Base-by-base conservation (phyloP, 73 alveolate genomes). In the Diophrys appendiculata region DNA sequence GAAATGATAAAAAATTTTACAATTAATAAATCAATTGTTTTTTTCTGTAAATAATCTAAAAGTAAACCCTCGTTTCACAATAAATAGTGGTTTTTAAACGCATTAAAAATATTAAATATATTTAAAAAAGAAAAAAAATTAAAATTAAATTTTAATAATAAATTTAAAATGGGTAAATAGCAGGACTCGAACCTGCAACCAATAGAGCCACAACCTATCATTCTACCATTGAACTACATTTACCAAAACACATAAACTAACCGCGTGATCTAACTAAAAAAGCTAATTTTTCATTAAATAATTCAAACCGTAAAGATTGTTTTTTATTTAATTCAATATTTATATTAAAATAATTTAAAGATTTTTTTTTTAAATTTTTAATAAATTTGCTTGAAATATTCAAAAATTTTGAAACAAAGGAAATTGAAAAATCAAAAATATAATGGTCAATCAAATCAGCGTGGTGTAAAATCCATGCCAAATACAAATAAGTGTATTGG, bases 191-290 rank as follows among this genome's bases (percentile, higher is more conserved):
- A 77, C 86, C 79, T 67, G 23, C 78, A 77, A 65, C 86, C 79
- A 27, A 11, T 65, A 75, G 69, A 67, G 78, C 86, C 86, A 77
- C 86, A 77, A 77, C 29, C 69, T 75, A 65, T 26, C 43, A 78
- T 65, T 77, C 86, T 77, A 77, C 86, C 86, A 77, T 77, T 77
- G 78, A 77, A 65, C 86, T 77, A 68, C 27, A 68, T 27, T n/a
- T 68, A 68, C 77, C 77, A 68, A 29, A 3, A 14, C 3, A 31
- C n/a, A n/a, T n/a, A n/a, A n/a, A n/a, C n/a, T n/a, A n/a, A n/a
- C n/a, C n/a, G n/a, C n/a, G n/a, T n/a, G n/a, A n/a, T n/a, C n/a
- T n/a, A n/a, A n/a, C n/a, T n/a, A n/a, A n/a, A n/a, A n/a, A n/a
- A n/a, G n/a, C n/a, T n/a, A n/a, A n/a, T n/a, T n/a, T n/a, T 14